Evolutionary conservation across 2,329 filamentous ascomycete genomes (phyloP).

Genomic region (Drechmeria coniospora): DNA sequence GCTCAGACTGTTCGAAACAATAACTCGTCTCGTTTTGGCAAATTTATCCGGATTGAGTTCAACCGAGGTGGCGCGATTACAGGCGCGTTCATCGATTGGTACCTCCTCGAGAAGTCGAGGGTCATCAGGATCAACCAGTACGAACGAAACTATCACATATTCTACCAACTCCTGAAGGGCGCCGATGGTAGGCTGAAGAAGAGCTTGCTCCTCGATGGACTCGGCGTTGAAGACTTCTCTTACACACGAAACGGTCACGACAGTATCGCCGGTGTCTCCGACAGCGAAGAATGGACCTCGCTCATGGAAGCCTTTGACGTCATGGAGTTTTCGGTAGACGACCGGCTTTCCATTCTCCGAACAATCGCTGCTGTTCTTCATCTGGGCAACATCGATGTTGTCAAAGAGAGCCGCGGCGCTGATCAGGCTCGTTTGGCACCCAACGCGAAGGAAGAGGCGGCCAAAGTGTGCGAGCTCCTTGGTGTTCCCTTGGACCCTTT

Average conservation of each 20-base stretch:
- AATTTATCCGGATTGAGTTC: conserved; percentile 97
- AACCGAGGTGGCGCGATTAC: conserved; percentile 75
- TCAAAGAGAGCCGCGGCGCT: conserved; percentile 77
- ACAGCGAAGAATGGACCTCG: conserved; percentile 76
- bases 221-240: conserved; percentile 73
- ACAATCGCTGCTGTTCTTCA: conserved; percentile 88
- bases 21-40: conserved; percentile 95
- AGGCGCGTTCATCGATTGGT: conserved; percentile 97
- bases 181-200: conserved; percentile 59
- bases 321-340: conserved; percentile 81
- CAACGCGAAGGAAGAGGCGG: conserved; percentile 59
- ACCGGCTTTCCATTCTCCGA: conserved; percentile 68
- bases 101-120: conserved; percentile 92
- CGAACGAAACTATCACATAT: conserved; percentile 93
- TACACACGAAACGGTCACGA: conserved; percentile 90
- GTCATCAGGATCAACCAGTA: conserved; percentile 77
- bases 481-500: conserved; percentile 78
- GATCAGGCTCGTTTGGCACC: conserved; percentile 76
- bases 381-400: conserved; percentile 77
- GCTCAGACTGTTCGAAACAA: conserved; percentile 96
- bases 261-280: conserved; percentile 77
- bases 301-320: conserved; percentile 85
- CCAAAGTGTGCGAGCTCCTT: conserved; percentile 67
- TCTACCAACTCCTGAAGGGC: conserved; percentile 87
- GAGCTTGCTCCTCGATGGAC: conserved; percentile 58